Evolutionary conservation across 2,329 filamentous ascomycete genomes (phyloP), one percentile per base, ranked within the genome.

Genomic region (Neofusicoccum laricinum): DNA sequence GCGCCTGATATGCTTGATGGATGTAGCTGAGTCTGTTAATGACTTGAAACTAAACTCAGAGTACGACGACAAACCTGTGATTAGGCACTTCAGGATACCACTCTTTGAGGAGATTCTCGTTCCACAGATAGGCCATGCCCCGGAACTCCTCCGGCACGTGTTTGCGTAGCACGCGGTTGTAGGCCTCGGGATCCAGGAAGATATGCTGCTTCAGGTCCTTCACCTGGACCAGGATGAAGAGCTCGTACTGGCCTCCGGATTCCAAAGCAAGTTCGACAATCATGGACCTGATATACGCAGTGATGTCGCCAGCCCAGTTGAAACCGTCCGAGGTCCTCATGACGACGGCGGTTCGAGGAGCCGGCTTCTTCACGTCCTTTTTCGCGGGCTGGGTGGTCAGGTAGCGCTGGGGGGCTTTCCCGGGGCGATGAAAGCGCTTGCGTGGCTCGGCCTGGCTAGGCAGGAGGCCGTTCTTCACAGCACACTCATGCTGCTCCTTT

Each of bases 101-200:
- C 8, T 70, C 81, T 72, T 76, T 73, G 65, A 79, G 78, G 6
- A 82, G 76, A n/a, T 76, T 71, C 66, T 91, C 88, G 68, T 89
- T 91, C 89, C 90, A 93, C 3, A 93, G 82, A n/a, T 91, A 81
- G 2, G 89, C 86, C 67, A 93, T 91, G 66, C 85, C 84, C 65
- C 84, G 82, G 62, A 93, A 89, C 73, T 94, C 90, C 32, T 80
- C 73, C 0, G 91, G 90, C 1, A 93, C 85, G 64, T 85, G 84
- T 53, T 86, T 82, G 15, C 83, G 76, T 2, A 93, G 79, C 2
- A 88, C 81, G 17, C 81, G 77, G 41, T 86, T 79, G 70, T 92
- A 90, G 2, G 84, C 80, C 30, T 81, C 78, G 11, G 83, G 76
- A 68, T 86, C 82, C n/a, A 84, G 81, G 76, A 85, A 89, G 48